Percentiles rank a stretch among this genome's conserved stretches.
These are phyloP conservation scores for Yarrowia hollandica DNA, from an alignment of 805 yeast genomes.

Conservation along the genomic window DNA sequence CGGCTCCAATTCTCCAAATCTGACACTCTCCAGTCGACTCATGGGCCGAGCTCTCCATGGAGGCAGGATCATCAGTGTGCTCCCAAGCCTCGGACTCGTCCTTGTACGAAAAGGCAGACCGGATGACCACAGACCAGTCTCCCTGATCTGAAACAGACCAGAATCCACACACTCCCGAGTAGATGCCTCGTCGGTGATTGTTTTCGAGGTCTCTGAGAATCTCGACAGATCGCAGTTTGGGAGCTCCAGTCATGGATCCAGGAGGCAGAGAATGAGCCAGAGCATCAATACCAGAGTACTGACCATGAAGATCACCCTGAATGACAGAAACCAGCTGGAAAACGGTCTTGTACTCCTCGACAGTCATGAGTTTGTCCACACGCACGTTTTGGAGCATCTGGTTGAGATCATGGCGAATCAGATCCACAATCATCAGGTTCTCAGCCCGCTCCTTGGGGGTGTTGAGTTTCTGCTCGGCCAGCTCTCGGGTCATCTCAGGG, in stretches of 20 bases:
- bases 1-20: constrained; percentile 91
- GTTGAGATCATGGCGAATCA: constrained; percentile 87
- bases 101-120: constrained; percentile 72
- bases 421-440: constrained; percentile 93
- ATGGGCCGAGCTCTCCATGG: constrained; percentile 8
- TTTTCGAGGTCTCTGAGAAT: constrained; percentile 62
- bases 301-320: constrained; percentile 54
- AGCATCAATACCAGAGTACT: constrained; percentile 72
- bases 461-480: constrained; percentile 64
- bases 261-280: constrained; percentile 84
- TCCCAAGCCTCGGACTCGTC: constrained; percentile 46
- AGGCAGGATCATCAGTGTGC: constrained; percentile 35
- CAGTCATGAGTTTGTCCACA: constrained; percentile 79
- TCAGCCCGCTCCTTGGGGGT: constrained; percentile 95
- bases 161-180: constrained; percentile 94
- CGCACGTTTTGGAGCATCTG: constrained; percentile 63
- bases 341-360: constrained; percentile 90
- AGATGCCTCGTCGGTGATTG: constrained; percentile 66
- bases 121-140: constrained; percentile 94
- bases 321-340: constrained; percentile 91
- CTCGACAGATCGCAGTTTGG: constrained; percentile 89
- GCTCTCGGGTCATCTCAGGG: constrained; percentile 51
- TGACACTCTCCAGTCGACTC: constrained; percentile 17
- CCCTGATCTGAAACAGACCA: constrained; percentile 86
- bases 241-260: constrained; percentile 99